phyloP scores from a whole-genome alignment of 306 rosid genomes.

The Cucurbita ficifolia region DNA sequence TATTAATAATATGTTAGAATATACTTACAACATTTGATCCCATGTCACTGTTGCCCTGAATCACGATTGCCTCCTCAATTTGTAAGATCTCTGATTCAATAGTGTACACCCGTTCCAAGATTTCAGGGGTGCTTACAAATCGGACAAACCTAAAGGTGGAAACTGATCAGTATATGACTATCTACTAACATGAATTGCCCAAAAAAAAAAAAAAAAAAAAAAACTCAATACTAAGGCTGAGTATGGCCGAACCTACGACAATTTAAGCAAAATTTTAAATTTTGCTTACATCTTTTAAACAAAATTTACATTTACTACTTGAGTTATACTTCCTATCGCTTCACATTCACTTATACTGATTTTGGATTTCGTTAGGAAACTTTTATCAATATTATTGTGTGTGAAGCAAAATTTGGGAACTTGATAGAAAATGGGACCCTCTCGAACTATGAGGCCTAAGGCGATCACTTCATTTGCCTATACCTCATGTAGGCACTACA shows the following conservation, averaged over 20 bases:
- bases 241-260: background rate
- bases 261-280: background rate
- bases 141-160: constrained; percentile 73
- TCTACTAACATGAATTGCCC: background rate
- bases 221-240: background rate
- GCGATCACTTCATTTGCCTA: background rate
- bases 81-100: constrained; percentile 78
- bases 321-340: background rate
- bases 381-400: background rate
- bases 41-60: constrained; percentile 69
- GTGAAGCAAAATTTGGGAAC: background rate
- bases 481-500: background rate
- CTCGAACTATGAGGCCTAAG: background rate
- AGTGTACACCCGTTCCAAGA: constrained; percentile 80
- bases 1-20: background rate
- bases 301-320: background rate
- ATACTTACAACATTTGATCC: constrained; percentile 45
- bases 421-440: background rate
- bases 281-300: background rate
- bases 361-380: background rate
- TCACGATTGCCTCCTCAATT: constrained; percentile 84
- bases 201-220: background rate
- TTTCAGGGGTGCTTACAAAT: constrained; percentile 89
- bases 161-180: background rate
- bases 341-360: background rate